Conservation (phyloP, 306 rosid species). For the Coriaria nepalensis region DNA sequence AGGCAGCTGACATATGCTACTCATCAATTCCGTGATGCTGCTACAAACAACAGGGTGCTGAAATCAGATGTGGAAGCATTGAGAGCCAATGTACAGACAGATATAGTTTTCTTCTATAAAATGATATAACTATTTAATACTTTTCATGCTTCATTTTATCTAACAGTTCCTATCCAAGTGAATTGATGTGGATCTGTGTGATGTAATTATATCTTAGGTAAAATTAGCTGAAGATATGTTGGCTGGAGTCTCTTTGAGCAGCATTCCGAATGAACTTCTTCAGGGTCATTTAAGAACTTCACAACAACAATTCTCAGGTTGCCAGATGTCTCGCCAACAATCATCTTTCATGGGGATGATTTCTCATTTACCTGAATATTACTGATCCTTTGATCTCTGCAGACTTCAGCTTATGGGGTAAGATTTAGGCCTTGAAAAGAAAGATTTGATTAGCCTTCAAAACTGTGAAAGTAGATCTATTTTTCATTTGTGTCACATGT, state of each 20-base stretch:
- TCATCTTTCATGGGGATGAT: slow-evolving; percentile 44
- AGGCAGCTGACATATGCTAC: slow-evolving; percentile 45
- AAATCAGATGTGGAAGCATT: slow-evolving; percentile 82
- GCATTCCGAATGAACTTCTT: slow-evolving; percentile 34
- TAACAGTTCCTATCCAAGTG: neutral
- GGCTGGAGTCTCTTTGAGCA: slow-evolving; percentile 52
- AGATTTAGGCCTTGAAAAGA: too few species aligned
- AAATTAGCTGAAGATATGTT: slow-evolving; percentile 90
- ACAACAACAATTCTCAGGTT: slow-evolving; percentile 20
- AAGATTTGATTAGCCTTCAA: too few species aligned
- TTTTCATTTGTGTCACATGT: too few species aligned
- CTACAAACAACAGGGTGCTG: slow-evolving; percentile 60
- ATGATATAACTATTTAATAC: neutral
- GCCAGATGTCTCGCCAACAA: slow-evolving; percentile 49
- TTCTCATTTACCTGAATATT: slow-evolving; percentile 23
- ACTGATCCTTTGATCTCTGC: too few species aligned
- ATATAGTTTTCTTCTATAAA: neutral
- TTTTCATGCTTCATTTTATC: neutral
- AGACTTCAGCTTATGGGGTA: too few species aligned
- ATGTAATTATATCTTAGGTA: slow-evolving; percentile 31
- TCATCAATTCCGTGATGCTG: slow-evolving; percentile 65
- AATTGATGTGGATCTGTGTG: neutral
- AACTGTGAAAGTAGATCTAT: too few species aligned
- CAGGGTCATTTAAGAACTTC: slow-evolving; percentile 41
- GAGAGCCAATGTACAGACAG: slow-evolving; percentile 71